phyloP scores from a whole-genome alignment of 495 filamentous ascomycete genomes.

The Aspergillus hancockii region DNA sequence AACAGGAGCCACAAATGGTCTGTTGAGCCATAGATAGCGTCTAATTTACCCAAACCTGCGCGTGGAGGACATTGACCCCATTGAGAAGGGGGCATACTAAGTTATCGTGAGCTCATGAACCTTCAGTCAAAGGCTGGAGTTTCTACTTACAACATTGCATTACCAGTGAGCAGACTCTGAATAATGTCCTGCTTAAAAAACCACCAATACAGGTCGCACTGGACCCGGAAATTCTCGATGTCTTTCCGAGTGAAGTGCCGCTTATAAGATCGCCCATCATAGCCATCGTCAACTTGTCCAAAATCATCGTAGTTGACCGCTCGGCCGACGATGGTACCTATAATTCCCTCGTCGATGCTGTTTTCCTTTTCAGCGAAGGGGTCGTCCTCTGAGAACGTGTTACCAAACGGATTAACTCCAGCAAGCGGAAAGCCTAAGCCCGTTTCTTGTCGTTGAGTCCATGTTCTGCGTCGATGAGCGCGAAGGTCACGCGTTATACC shows the following conservation, averaged over 20 bases:
- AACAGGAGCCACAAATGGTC: slow-evolving; percentile 85
- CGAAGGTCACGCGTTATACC: slow-evolving; percentile 71
- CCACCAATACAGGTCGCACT: slow-evolving; percentile 95
- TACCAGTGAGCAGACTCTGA: slow-evolving; percentile 87
- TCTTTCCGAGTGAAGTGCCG: slow-evolving; percentile 65
- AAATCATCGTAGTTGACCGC: slow-evolving; percentile 48
- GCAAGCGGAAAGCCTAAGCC: slow-evolving; percentile 16
- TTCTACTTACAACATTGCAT: slow-evolving; percentile 72
- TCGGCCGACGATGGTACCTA: slow-evolving; percentile 47
- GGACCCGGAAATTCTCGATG: slow-evolving; percentile 73
- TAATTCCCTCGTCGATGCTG: slow-evolving; percentile 41
- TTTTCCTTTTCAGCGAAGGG: slow-evolving; percentile 47
- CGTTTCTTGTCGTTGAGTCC: slow-evolving; percentile 25
- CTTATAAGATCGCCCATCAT: slow-evolving; percentile 17
- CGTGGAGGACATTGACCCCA: slow-evolving; percentile 87
- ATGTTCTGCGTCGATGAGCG: slow-evolving; percentile 41
- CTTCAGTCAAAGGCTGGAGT: not conserved
- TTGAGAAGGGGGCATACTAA: slow-evolving; percentile 72
- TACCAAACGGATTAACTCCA: slow-evolving; percentile 22
- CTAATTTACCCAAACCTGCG: slow-evolving; percentile 72
- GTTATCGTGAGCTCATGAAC: slow-evolving; percentile 18
- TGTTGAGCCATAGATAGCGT: slow-evolving; percentile 81
- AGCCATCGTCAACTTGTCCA: slow-evolving; percentile 38
- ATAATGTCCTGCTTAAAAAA: slow-evolving; percentile 90
- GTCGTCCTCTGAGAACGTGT: slow-evolving; percentile 34